These are phyloP conservation scores for Penicillium sp. DNA, from an alignment of 2,329 filamentous ascomycete species.

Conservation along the genomic window DNA sequence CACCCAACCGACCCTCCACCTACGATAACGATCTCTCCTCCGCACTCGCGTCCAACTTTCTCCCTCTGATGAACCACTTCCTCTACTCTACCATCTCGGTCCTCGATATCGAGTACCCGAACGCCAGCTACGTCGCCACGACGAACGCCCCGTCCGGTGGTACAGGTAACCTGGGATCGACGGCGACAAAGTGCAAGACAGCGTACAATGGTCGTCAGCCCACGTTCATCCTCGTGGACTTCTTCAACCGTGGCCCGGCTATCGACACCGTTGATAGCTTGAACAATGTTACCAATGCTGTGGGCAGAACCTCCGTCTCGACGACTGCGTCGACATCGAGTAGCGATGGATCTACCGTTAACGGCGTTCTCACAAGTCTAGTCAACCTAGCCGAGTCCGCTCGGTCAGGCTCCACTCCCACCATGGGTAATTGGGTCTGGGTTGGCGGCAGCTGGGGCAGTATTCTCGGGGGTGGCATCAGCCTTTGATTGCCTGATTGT, in stretches of 20 bases:
- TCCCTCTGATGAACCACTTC: constrained; percentile 82
- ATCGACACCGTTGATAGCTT: constrained; percentile 68
- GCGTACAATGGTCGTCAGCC: constrained; percentile 62
- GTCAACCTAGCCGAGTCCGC: constrained; percentile 39
- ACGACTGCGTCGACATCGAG: constrained; percentile 26
- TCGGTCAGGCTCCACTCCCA: constrained; percentile 37
- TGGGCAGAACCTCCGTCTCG: constrained; percentile 42
- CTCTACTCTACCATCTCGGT: constrained; percentile 57
- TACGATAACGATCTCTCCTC: constrained; percentile 47
- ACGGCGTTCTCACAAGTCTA: constrained; percentile 41
- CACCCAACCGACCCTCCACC: constrained; percentile 62
- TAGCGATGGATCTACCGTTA: constrained; percentile 29
- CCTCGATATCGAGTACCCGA: constrained; percentile 60
- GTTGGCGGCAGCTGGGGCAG: constrained; percentile 44
- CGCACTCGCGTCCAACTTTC: constrained; percentile 59
- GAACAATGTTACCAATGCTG: constrained; percentile 56
- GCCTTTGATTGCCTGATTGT: constrained; percentile 13
- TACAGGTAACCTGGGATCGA: constrained; percentile 52
- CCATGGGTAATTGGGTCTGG: constrained; percentile 47
- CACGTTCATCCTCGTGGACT: constrained; percentile 77
- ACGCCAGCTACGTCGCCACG: constrained; percentile 58
- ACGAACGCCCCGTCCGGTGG: constrained; percentile 66
- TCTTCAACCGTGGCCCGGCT: constrained; percentile 71
- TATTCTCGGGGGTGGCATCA: constrained; percentile 42
- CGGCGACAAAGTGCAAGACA: constrained; percentile 53